Conservation (phyloP, 148 eudicot species). For the Rhododendron henanense region DNA sequence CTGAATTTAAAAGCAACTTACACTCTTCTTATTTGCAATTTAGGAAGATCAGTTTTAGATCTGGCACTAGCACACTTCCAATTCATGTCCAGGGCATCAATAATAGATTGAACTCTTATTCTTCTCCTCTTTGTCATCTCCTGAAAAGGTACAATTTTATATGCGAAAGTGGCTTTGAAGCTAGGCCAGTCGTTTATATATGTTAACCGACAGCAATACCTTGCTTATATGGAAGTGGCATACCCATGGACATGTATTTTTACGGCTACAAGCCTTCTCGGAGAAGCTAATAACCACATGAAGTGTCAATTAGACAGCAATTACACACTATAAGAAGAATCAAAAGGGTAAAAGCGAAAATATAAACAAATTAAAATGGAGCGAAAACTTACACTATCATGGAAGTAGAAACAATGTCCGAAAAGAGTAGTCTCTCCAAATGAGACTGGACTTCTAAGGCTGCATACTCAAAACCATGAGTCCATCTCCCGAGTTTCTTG, state of each 20-base stretch:
- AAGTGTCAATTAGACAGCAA: conserved; percentile 16
- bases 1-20: conserved; percentile 29
- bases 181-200: not conserved
- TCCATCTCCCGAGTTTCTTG: conserved; percentile 51
- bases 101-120: conserved; percentile 44
- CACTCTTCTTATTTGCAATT: conserved; percentile 56
- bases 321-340: not conserved
- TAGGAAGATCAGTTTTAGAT: conserved; percentile 34
- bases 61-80: conserved; percentile 28
- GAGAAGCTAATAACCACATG: conserved; percentile 45
- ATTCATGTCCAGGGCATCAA: conserved; percentile 58
- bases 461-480: conserved; percentile 78
- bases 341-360: not conserved
- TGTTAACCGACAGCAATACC: conserved; percentile 35
- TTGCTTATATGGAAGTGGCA: conserved; percentile 81
- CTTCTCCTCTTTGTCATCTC: conserved; percentile 52
- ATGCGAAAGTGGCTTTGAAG: conserved; percentile 1
- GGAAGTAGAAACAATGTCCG: conserved; percentile 64
- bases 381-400: conserved; percentile 51
- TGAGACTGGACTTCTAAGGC: conserved; percentile 80
- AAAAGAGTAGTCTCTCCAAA: conserved; percentile 64
- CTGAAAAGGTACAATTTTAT: conserved; percentile 35
- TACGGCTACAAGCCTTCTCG: conserved; percentile 29
- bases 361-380: not conserved
- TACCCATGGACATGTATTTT: conserved; percentile 67